These are phyloP conservation scores for Exophiala alcalophila DNA, from an alignment of 2,329 filamentous ascomycete genomes.

Conservation along the genomic window DNA sequence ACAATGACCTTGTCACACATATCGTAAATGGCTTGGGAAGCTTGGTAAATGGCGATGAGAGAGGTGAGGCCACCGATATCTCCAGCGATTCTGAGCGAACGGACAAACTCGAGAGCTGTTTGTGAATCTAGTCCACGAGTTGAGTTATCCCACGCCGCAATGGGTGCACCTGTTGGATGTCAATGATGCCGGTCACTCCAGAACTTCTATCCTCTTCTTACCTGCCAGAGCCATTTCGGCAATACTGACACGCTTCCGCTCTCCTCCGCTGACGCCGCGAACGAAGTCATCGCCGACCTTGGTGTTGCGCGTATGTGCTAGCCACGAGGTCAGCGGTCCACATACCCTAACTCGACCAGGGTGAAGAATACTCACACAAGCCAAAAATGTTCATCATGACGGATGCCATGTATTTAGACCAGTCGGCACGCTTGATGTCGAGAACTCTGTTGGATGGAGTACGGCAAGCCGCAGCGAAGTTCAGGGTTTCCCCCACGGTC, in stretches of 20 bases:
- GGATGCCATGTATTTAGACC: constrained; percentile 21
- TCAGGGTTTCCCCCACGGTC: constrained; percentile 59
- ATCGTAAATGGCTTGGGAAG: constrained; percentile 51
- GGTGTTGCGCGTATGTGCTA: constrained; percentile 62
- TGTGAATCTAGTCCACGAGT: constrained; percentile 54
- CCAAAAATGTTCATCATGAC: constrained; percentile 62
- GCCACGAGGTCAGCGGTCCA: constrained; percentile 59
- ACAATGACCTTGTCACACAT: constrained; percentile 69
- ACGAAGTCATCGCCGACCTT: constrained; percentile 67
- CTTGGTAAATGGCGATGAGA: constrained; percentile 58
- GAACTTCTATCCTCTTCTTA: background rate
- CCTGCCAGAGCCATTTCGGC: constrained; percentile 50
- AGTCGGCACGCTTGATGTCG: constrained; percentile 18
- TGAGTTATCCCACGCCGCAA: constrained; percentile 56
- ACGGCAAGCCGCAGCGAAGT: constrained; percentile 48
- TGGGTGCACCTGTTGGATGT: constrained; percentile 33
- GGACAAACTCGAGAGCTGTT: constrained; percentile 57
- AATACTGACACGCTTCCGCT: constrained; percentile 68
- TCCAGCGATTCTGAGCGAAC: constrained; percentile 50
- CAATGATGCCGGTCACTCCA: background rate
- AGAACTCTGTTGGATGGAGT: constrained; percentile 50
- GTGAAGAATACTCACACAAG: constrained; percentile 50
- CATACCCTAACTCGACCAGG: too few relatives aligned
- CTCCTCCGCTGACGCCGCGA: constrained; percentile 66
- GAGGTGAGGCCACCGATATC: constrained; percentile 51